Evolutionary conservation across 1,284 basidiomycete genomes (phyloP).

Genomic region (Irpex sp.): DNA sequence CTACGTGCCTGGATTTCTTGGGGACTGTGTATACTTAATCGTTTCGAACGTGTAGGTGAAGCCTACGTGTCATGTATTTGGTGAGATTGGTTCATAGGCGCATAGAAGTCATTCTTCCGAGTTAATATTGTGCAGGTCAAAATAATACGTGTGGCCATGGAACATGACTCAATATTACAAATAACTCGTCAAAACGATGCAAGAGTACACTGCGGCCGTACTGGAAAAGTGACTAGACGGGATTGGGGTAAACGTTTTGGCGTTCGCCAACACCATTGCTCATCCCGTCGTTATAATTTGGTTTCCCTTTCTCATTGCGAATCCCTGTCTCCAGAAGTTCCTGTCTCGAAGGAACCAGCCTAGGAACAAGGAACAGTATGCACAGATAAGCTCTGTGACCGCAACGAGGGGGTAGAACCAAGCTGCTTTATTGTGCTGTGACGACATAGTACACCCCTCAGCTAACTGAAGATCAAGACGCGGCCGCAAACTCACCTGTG

Average conservation of each 20-base stretch:
- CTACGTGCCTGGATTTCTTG: background rate
- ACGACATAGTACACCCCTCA: background rate
- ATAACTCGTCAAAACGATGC: too few relatives aligned
- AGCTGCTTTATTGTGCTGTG: slow-evolving; percentile 4
- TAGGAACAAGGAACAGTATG: slow-evolving; percentile 6
- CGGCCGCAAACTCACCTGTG: background rate
- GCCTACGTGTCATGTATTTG: too few relatives aligned
- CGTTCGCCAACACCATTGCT: background rate
- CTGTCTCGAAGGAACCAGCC: slow-evolving; percentile 5
- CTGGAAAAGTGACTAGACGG: too few relatives aligned
- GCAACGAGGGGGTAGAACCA: slow-evolving; percentile 8
- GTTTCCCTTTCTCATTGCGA: background rate
- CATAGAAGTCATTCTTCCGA: too few relatives aligned
- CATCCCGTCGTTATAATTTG: background rate
- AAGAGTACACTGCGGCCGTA: too few relatives aligned
- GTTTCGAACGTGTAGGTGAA: too few relatives aligned
- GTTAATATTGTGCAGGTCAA: background rate
- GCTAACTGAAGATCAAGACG: too few relatives aligned
- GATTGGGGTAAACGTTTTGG: background rate
- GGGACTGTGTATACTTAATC: too few relatives aligned
- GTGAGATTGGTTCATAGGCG: too few relatives aligned
- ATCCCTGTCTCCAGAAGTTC: background rate
- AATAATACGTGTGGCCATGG: background rate
- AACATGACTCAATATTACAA: too few relatives aligned
- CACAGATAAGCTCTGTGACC: slow-evolving; percentile 3